Percentiles rank a stretch among this genome's conserved stretches.
phyloP scores from a whole-genome alignment of 768 basidiomycete species.

The Termitomyces sp. region DNA sequence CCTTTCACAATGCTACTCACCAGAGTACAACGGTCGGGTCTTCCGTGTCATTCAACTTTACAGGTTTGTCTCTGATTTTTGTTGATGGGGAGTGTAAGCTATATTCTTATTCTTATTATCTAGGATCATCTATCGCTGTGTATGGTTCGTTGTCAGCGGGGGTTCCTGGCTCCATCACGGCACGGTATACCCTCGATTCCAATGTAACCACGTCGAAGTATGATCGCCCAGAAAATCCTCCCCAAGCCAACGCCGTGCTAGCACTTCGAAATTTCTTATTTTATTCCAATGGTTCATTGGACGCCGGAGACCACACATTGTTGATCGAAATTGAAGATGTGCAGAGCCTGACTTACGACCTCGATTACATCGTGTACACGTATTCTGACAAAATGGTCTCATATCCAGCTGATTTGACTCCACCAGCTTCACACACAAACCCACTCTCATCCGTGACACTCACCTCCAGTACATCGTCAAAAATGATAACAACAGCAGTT shows the following conservation, averaged over 20 bases:
- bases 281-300: neutral
- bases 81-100: neutral
- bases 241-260: too few species aligned
- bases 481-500: neutral
- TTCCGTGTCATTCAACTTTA: neutral
- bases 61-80: neutral
- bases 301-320: neutral
- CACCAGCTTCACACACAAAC: neutral
- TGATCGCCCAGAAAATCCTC: neutral
- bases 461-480: neutral
- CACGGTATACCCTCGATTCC: slow-evolving; percentile 1
- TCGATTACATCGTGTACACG: neutral
- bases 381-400: neutral
- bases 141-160: neutral
- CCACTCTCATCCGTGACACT: neutral
- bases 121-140: neutral
- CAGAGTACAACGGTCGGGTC: neutral
- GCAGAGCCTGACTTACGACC: neutral
- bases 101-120: neutral
- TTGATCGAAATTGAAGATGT: neutral
- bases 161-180: neutral
- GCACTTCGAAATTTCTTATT: neutral
- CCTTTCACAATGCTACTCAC: slow-evolving; percentile 9
- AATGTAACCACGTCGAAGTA: neutral
- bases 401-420: fast-evolving